A percentile compares a stretch with the other conserved stretches of the same genome.
Evolutionary conservation across 805 yeast species (phyloP).

Genomic region (Ogataea nitratoaversa): DNA sequence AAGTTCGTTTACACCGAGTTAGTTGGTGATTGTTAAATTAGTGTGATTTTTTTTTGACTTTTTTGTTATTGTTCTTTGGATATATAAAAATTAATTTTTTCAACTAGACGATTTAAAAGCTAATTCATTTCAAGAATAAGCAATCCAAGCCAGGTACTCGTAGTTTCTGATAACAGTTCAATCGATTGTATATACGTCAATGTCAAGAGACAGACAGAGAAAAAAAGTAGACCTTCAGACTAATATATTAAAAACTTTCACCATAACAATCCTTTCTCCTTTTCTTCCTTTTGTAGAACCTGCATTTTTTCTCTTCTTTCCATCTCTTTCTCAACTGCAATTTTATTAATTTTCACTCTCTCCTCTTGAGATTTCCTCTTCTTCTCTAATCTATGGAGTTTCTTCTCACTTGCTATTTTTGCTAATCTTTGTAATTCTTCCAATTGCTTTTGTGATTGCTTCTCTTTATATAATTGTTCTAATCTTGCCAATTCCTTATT

Average conservation of each 20-base stretch:
- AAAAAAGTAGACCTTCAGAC: too few species aligned
- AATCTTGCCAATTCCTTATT: constrained; percentile 22
- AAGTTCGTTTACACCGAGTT: constrained; percentile 69
- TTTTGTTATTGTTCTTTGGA: too few species aligned
- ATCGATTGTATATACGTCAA: too few species aligned
- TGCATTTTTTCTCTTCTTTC: constrained; percentile 24
- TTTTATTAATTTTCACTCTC: constrained; percentile 15
- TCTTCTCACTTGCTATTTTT: constrained; percentile 25
- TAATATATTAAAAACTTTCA: too few species aligned
- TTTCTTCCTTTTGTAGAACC: too few species aligned
- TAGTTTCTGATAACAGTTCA: too few species aligned
- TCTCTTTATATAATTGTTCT: constrained; percentile 20
- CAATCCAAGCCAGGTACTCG: too few species aligned
- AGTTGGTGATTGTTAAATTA: constrained; percentile 35
- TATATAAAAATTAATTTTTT: too few species aligned
- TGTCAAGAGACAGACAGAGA: too few species aligned
- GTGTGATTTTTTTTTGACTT: neutral
- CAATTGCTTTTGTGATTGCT: constrained; percentile 17
- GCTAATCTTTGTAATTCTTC: constrained; percentile 30
- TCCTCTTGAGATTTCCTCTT: constrained; percentile 18
- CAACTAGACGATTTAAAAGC: too few species aligned
- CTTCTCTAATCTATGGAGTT: constrained; percentile 18
- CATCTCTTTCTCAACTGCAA: constrained; percentile 28
- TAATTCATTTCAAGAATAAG: too few species aligned
- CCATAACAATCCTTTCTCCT: too few species aligned